Percentiles rank a stretch among this genome's conserved stretches.
Evolutionary conservation across 2,329 filamentous ascomycete genomes (phyloP).

Genomic region (Sarocladium oryzae): DNA sequence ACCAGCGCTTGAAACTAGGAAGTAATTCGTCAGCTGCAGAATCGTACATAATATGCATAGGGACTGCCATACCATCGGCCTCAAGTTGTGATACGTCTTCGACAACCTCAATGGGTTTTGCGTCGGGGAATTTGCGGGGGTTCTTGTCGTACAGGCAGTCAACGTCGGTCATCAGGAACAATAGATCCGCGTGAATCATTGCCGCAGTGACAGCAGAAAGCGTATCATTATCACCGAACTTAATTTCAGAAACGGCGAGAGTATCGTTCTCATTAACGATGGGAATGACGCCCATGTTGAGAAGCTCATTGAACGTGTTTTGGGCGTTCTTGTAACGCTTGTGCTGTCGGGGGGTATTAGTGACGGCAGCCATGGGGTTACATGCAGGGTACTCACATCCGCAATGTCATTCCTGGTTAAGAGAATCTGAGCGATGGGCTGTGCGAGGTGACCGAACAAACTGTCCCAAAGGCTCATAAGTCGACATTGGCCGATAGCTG

Average conservation of each 20-base stretch:
- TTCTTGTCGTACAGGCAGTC: slow-evolving; percentile 98
- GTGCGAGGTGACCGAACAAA: slow-evolving; percentile 77
- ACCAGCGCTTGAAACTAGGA: slow-evolving; percentile 74
- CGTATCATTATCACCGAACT: slow-evolving; percentile 98
- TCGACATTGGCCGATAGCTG: slow-evolving; percentile 91
- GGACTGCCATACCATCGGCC: slow-evolving; percentile 58
- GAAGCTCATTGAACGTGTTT: slow-evolving; percentile 83
- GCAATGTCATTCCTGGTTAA: slow-evolving; percentile 94
- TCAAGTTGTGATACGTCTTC: slow-evolving; percentile 77
- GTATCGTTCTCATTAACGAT: slow-evolving; percentile 99
- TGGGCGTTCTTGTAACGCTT: slow-evolving; percentile 95
- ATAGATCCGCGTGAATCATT: slow-evolving; percentile 93
- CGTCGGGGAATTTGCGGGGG: slow-evolving; percentile 76
- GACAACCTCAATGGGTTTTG: slow-evolving; percentile 84
- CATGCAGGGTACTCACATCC: slow-evolving; percentile 54
- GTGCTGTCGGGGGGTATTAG: too few species aligned
- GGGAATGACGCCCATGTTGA: slow-evolving; percentile 93
- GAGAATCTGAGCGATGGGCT: slow-evolving; percentile 91
- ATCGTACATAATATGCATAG: too few species aligned
- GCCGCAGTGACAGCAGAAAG: slow-evolving; percentile 92
- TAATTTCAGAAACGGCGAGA: slow-evolving; percentile 93
- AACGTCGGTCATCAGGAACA: slow-evolving; percentile 98
- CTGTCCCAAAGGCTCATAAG: slow-evolving; percentile 95
- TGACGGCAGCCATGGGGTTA: too few species aligned
- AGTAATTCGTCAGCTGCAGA: background rate